Evolutionary conservation across 2,329 filamentous ascomycete species (phyloP).

Genomic region (Fusarium nurragi): DNA sequence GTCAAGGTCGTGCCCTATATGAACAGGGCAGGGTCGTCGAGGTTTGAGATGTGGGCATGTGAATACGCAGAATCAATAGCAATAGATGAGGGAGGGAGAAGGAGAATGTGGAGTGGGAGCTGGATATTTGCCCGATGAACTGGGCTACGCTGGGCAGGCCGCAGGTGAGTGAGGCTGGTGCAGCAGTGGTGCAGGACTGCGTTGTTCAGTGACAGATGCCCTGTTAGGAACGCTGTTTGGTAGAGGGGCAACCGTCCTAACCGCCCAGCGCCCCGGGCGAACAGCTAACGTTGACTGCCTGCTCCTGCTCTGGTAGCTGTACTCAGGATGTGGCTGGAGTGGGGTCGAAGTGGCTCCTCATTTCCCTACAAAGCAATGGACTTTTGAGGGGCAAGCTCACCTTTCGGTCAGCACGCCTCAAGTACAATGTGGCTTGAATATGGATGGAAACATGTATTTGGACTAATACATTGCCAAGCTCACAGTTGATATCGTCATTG

Average conservation of each 20-base stretch:
- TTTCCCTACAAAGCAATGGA: slow-evolving; percentile 18
- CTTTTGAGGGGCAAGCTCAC: slow-evolving; percentile 16
- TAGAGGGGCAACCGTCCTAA: slow-evolving; percentile 13
- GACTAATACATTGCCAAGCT: neutral
- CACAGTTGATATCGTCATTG: neutral
- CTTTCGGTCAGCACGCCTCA: slow-evolving; percentile 12
- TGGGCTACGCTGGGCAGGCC: slow-evolving; percentile 8
- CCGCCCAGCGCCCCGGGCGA: neutral
- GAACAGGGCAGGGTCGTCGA: slow-evolving; percentile 21
- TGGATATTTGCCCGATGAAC: slow-evolving; percentile 33
- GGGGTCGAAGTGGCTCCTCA: slow-evolving; percentile 30
- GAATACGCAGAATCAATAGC: slow-evolving; percentile 42
- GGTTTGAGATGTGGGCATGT: slow-evolving; percentile 34
- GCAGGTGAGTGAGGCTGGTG: slow-evolving; percentile 22
- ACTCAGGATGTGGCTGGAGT: slow-evolving; percentile 31
- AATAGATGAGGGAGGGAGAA: slow-evolving; percentile 43
- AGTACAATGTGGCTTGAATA: slow-evolving; percentile 22
- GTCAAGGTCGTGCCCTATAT: slow-evolving; percentile 35
- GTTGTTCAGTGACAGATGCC: slow-evolving; percentile 21
- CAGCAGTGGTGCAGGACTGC: neutral
- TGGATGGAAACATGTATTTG: neutral
- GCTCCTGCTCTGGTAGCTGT: neutral
- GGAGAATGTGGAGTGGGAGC: slow-evolving; percentile 36
- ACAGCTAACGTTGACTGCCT: neutral
- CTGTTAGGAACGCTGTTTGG: slow-evolving; percentile 15